A percentile compares a stretch with the other conserved stretches of the same genome.
phyloP scores from a whole-genome alignment of 164 flowering plant species.

The Aristolochia fimbriata region DNA sequence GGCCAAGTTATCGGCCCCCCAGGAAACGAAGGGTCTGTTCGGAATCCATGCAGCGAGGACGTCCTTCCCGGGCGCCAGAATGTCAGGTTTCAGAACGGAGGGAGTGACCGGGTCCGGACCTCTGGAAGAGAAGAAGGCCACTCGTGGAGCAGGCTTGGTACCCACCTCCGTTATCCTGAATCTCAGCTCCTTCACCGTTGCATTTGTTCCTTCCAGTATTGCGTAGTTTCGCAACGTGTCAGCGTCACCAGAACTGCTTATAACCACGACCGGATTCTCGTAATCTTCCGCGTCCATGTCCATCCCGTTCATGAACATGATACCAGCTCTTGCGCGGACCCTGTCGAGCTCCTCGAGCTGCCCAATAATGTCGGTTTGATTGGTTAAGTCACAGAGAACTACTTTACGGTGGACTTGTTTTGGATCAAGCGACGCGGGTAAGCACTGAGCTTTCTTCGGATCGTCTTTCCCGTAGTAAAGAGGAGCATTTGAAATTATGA shows the following conservation, averaged over 20 bases:
- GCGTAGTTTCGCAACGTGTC: conserved; percentile 7
- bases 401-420: conserved; percentile 20
- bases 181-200: conserved; percentile 17
- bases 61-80: conserved; percentile 25
- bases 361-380: background rate
- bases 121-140: conserved; percentile 21
- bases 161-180: conserved; percentile 17
- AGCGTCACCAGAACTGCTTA: background rate
- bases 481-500: conserved; percentile 11
- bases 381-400: conserved; percentile 14
- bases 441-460: conserved; percentile 9
- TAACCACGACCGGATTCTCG: conserved; percentile 11
- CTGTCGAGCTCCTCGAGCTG: conserved; percentile 15
- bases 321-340: conserved; percentile 19
- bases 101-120: conserved; percentile 23
- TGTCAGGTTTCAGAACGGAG: conserved; percentile 21
- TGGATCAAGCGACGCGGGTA: conserved; percentile 7
- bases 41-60: conserved; percentile 25
- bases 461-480: conserved; percentile 18
- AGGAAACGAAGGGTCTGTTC: background rate
- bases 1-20: conserved; percentile 3
- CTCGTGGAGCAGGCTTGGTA: conserved; percentile 22
- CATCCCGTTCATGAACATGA: conserved; percentile 5
- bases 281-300: conserved; percentile 4
- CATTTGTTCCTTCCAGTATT: background rate